Evolutionary conservation across 2,329 filamentous ascomycete genomes (phyloP).

Genomic region (Exutisphaerella laricina): DNA sequence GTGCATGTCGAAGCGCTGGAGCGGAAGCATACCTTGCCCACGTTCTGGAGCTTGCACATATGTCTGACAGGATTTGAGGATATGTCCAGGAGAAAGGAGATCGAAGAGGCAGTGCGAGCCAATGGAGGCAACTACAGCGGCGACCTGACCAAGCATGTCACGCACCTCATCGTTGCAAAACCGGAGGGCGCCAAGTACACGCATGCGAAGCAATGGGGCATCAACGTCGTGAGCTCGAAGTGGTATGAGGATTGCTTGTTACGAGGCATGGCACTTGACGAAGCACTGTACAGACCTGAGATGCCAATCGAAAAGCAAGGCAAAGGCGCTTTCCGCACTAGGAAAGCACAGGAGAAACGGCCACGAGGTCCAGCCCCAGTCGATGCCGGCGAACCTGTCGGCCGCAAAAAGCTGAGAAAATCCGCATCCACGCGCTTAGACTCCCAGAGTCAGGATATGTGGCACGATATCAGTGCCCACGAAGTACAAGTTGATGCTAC

Average conservation of each 20-base stretch:
- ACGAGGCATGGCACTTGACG: slow-evolving; percentile 86
- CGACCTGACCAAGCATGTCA: slow-evolving; percentile 79
- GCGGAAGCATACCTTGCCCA: slow-evolving; percentile 56
- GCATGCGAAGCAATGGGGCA: slow-evolving; percentile 75
- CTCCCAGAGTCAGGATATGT: slow-evolving; percentile 76
- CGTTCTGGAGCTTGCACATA: slow-evolving; percentile 58
- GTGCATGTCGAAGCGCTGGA: slow-evolving; percentile 70
- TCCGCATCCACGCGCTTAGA: slow-evolving; percentile 79
- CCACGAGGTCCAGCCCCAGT: slow-evolving; percentile 40
- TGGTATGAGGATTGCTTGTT: slow-evolving; percentile 82
- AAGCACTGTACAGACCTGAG: slow-evolving; percentile 73
- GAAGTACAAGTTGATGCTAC: slow-evolving; percentile 23
- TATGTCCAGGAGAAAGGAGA: slow-evolving; percentile 59
- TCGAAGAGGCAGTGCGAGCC: slow-evolving; percentile 60
- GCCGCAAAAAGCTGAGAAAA: slow-evolving; percentile 75
- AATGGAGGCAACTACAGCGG: slow-evolving; percentile 82
- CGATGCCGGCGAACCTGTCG: slow-evolving; percentile 28
- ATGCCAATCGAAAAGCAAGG: slow-evolving; percentile 67
- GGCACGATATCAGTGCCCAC: slow-evolving; percentile 71
- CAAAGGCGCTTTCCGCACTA: slow-evolving; percentile 57
- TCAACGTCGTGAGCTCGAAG: slow-evolving; percentile 71
- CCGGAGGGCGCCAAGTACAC: slow-evolving; percentile 85
- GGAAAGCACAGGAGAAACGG: slow-evolving; percentile 54
- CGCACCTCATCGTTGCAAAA: slow-evolving; percentile 75
- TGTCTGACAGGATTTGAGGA: slow-evolving; percentile 68